Conservation (phyloP, 495 filamentous ascomycete genomes). For the Entonaema liquescens region DNA sequence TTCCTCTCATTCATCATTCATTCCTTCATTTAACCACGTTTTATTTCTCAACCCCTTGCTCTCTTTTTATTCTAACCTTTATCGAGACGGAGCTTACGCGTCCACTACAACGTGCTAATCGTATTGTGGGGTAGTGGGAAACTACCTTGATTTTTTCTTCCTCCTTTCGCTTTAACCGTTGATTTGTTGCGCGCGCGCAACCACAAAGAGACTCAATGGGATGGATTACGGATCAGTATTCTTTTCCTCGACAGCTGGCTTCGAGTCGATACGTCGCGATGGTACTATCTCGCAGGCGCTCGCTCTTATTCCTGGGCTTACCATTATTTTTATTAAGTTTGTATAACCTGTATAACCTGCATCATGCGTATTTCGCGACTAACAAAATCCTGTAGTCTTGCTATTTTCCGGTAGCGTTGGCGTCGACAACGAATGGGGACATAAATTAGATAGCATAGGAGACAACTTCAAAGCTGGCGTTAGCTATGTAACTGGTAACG, state of each 20-base stretch:
- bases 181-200: slow-evolving; percentile 22
- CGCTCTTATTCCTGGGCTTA: slow-evolving; percentile 42
- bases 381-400: slow-evolving; percentile 28
- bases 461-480: slow-evolving; percentile 45
- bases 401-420: slow-evolving; percentile 43
- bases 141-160: slow-evolving; percentile 20
- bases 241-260: slow-evolving; percentile 35
- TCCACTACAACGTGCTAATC: slow-evolving; percentile 32
- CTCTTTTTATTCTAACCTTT: slow-evolving; percentile 18
- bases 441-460: slow-evolving; percentile 41
- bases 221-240: slow-evolving; percentile 42
- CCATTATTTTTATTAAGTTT: slow-evolving; percentile 44
- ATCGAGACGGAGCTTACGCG: slow-evolving; percentile 37
- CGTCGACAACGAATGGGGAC: slow-evolving; percentile 46
- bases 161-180: slow-evolving; percentile 2
- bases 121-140: slow-evolving; percentile 31
- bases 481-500: slow-evolving; percentile 46
- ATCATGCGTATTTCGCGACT: slow-evolving; percentile 11
- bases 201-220: slow-evolving; percentile 2
- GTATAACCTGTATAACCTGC: not conserved
- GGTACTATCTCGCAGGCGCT: slow-evolving; percentile 45
- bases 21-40: slow-evolving; percentile 25
- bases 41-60: not conserved
- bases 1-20: slow-evolving; percentile 34
- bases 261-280: slow-evolving; percentile 43